Base-by-base conservation (phyloP, 2,329 filamentous ascomycete species). In the Diaporthe sp. region DNA sequence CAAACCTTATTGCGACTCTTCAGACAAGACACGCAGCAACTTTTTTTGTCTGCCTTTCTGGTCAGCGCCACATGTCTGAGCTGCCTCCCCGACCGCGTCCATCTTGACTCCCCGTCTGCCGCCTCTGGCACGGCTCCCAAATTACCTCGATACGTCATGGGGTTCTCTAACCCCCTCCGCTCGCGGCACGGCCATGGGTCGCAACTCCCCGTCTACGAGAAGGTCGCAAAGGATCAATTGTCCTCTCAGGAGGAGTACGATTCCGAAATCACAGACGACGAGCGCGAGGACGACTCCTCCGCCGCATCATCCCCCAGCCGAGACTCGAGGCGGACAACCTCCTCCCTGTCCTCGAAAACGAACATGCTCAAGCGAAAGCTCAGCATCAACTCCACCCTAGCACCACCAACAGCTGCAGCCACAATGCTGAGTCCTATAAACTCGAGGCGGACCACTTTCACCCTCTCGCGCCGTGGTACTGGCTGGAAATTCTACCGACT, bases 401-500 rank as follows among this genome's bases (percentile, higher is more conserved):
- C 75, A 37, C 75, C 75, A 3, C 73, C 75, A n/a, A 67, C 57
- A n/a, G 55, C 61, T 42, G 65, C 73, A 20, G 63, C 73, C 37
- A 44, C 31, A 37, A 63, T 76, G 20, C 65, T 76, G 70, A 76
- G 75, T 37, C 75, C 75, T 28, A 75, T 76, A 65, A 72, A 73
- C 53, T 84, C 86, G 3, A 87, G 85, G 57, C 80, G 78, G 71
- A 83, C 83, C 77, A 79, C 80, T 20, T 81, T 83, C 47, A 79
- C 80, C 39, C 76, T 84, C 25, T 74, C 82, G 42, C 81, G 83
- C 31, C 79, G 82, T 17, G 80, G 84, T 17, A 80, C 79, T 22
- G 81, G 84, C 60, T 80, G 83, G 10, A 80, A 84, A 72, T 83
- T 89, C 71, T 94, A 94, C 80, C 88, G 92, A 44, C 84, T 96